Percentiles rank a stretch among this genome's conserved stretches.
Conservation (phyloP, 1,284 basidiomycete genomes). For the Inonotus hispidus region DNA sequence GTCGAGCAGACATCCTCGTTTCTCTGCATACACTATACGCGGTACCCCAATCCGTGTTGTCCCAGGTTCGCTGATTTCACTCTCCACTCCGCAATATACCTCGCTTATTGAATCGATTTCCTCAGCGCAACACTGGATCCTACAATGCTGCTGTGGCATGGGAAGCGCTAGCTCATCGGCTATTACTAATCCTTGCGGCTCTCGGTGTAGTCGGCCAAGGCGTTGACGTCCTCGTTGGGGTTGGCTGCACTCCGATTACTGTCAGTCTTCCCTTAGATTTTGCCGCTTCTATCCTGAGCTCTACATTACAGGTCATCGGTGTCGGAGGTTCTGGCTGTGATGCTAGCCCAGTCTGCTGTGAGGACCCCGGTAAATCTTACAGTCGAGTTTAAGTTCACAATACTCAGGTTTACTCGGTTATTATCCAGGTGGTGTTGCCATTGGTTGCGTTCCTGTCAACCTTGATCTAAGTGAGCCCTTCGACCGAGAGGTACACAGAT, state of each 20-base stretch:
- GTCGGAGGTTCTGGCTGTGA: not conserved
- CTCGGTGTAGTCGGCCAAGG: slow-evolving; percentile 12
- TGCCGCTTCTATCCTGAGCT: not conserved
- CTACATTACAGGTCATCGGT: slow-evolving; percentile 8
- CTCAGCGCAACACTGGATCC: slow-evolving; percentile 14
- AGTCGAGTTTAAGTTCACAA: not conserved
- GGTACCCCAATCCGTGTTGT: slow-evolving; percentile 13
- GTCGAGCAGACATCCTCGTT: not conserved
- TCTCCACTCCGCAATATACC: not conserved
- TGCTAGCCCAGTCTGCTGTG: slow-evolving; percentile 16
- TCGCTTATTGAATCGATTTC: not conserved
- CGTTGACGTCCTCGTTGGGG: slow-evolving; percentile 7
- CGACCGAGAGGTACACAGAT: not conserved
- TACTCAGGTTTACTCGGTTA: not conserved
- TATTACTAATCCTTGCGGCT: not conserved
- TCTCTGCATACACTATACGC: too few relatives aligned
- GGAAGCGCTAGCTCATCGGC: not conserved
- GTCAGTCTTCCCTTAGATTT: not conserved
- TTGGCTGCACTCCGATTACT: slow-evolving; percentile 17
- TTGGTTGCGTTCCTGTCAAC: slow-evolving; percentile 15
- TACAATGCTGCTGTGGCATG: slow-evolving; percentile 16
- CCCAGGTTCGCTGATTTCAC: not conserved
- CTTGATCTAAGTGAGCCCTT: not conserved
- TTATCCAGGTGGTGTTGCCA: slow-evolving; percentile 7
- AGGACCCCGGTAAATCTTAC: slow-evolving; percentile 11